Conservation (phyloP, 345 rosid species). For the Clausena lansium region DNA sequence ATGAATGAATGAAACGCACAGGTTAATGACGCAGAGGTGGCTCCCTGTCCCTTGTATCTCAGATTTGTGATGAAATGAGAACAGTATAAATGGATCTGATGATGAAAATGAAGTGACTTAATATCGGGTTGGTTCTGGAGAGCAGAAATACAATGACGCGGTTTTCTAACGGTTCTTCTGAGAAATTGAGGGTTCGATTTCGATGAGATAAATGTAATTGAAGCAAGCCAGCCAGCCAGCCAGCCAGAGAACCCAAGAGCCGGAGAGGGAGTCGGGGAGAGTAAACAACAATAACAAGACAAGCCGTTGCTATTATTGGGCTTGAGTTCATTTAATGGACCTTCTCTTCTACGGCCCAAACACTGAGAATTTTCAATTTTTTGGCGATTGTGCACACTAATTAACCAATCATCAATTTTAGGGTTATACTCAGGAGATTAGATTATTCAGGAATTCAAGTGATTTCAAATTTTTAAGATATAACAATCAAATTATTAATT, state of each 20-base stretch:
- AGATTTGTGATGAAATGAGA: conserved; percentile 3
- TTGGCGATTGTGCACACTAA: too few relatives aligned
- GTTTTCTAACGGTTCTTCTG: conserved; percentile 11
- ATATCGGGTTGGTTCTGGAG: background rate
- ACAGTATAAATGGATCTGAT: conserved; percentile 7
- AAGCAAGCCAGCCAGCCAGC: background rate
- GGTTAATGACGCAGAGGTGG: background rate
- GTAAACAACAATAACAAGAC: background rate
- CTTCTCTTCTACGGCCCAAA: too few relatives aligned
- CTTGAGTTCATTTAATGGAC: too few relatives aligned
- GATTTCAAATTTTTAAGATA: too few relatives aligned
- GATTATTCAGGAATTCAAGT: too few relatives aligned
- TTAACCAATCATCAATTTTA: too few relatives aligned
- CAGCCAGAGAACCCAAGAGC: background rate
- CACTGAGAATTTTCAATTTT: too few relatives aligned
- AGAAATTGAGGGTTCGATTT: conserved; percentile 6
- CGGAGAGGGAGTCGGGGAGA: background rate
- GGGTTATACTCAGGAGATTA: too few relatives aligned
- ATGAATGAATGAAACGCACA: background rate
- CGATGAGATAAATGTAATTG: background rate
- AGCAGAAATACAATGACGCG: background rate
- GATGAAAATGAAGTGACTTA: background rate
- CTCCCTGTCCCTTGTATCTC: conserved; percentile 7
- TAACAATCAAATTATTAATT: too few relatives aligned
- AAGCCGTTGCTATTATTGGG: too few relatives aligned